A percentile compares a stretch with the other conserved stretches of the same genome.
Conservation (phyloP, 345 rosid species). For the Ceriops zippeliana region DNA sequence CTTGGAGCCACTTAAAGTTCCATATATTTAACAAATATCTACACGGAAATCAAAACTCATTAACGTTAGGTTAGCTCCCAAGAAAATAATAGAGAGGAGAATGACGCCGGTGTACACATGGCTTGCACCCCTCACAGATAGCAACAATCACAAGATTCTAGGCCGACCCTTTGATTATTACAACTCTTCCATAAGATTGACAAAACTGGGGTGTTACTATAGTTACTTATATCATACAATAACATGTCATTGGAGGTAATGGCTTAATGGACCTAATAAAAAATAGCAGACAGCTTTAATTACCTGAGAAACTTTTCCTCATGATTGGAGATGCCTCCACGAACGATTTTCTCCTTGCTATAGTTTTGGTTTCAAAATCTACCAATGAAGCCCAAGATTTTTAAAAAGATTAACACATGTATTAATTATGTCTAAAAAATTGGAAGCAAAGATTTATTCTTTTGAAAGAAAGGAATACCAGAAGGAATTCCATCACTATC, state of each 20-base stretch:
- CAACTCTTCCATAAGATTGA: no score
- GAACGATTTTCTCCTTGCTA: conserved; percentile 37
- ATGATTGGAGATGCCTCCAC: conserved; percentile 44
- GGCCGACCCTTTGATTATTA: background rate
- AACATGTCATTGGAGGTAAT: background rate
- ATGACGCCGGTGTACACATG: conserved; percentile 22
- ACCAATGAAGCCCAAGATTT: conserved; percentile 18
- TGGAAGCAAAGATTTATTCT: background rate
- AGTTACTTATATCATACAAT: no score
- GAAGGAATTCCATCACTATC: conserved; percentile 22
- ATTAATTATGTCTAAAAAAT: background rate
- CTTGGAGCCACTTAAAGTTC: background rate
- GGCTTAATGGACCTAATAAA: conserved; percentile 8
- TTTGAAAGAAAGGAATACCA: conserved; percentile 26
- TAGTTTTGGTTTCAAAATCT: conserved; percentile 46
- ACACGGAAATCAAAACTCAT: conserved; percentile 8
- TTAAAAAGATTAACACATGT: no score
- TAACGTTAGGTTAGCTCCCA: conserved; percentile 60
- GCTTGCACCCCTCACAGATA: conserved; percentile 3
- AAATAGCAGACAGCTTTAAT: background rate
- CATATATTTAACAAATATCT: conserved; percentile 14
- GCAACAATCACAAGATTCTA: conserved; percentile 5
- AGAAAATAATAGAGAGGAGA: conserved; percentile 9
- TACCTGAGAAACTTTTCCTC: conserved; percentile 74
- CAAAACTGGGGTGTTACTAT: no score